Conservation (phyloP, 805 yeast genomes). For the Candida suzukii region DNA sequence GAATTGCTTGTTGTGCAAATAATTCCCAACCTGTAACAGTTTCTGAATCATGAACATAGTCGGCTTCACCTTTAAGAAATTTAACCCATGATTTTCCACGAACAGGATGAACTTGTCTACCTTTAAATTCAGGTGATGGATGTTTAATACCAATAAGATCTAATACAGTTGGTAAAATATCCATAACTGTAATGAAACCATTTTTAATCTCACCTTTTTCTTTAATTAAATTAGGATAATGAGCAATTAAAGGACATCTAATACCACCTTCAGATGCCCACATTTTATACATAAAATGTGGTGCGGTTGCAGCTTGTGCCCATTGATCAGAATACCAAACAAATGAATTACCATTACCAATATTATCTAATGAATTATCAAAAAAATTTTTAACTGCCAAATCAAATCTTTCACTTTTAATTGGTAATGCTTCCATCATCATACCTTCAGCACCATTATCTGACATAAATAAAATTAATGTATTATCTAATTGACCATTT, state of each 20-base stretch:
- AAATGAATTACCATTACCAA: constrained; percentile 42
- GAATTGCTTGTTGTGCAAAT: constrained; percentile 49
- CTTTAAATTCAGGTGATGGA: constrained; percentile 34
- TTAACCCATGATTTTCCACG: constrained; percentile 41
- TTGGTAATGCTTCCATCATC: constrained; percentile 48
- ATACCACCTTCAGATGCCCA: constrained; percentile 28
- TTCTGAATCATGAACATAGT: constrained; percentile 32
- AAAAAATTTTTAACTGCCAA: constrained; percentile 26
- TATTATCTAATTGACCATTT: constrained; percentile 42
- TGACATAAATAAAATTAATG: constrained; percentile 51
- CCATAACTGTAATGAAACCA: constrained; percentile 52
- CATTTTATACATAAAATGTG: constrained; percentile 44
- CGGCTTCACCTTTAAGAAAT: constrained; percentile 24
- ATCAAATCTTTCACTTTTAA: constrained; percentile 2
- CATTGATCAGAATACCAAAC: constrained; percentile 49
- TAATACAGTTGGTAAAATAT: constrained; percentile 48
- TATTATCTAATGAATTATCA: constrained; percentile 37
- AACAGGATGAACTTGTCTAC: constrained; percentile 35
- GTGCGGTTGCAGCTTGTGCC: constrained; percentile 61
- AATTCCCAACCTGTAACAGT: constrained; percentile 51
- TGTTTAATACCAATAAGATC: constrained; percentile 40
- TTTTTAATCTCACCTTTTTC: constrained; percentile 17
- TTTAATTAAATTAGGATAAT: constrained; percentile 29
- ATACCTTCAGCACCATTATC: constrained; percentile 64
- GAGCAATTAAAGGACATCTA: constrained; percentile 46